phyloP scores from a whole-genome alignment of 1,284 basidiomycete genomes.

The Trichosporon ovoides region DNA sequence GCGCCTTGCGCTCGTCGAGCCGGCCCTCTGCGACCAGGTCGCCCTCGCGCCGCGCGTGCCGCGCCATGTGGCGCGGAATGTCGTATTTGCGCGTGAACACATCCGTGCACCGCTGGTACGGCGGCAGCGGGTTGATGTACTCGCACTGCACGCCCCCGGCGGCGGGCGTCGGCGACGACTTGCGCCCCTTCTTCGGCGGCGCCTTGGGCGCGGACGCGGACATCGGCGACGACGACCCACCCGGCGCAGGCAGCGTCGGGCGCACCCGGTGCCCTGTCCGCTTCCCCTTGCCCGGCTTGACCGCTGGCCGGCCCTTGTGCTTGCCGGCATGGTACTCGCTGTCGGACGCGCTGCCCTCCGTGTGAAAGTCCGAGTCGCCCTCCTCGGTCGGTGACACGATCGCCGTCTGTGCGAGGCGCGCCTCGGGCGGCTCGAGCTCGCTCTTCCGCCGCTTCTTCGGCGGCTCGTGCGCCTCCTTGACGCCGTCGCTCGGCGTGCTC shows the following conservation, averaged over 20 bases:
- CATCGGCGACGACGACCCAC: background rate
- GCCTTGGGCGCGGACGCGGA: background rate
- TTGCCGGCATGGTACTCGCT: conserved; percentile 24
- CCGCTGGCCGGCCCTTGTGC: conserved; percentile 6
- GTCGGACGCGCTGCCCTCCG: conserved; percentile 20
- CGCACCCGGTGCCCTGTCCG: conserved; percentile 8
- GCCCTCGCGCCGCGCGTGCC: conserved; percentile 43
- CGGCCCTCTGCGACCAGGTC: conserved; percentile 45
- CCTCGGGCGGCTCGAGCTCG: conserved; percentile 15
- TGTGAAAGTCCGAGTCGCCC: conserved; percentile 17
- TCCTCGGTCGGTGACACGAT: conserved; percentile 5
- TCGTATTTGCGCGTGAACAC: conserved; percentile 47
- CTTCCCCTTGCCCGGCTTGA: conserved; percentile 14
- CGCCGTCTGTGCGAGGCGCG: conserved; percentile 4
- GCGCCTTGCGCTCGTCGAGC: conserved; percentile 41
- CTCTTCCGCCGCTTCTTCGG: conserved; percentile 40
- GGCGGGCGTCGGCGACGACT: conserved; percentile 10
- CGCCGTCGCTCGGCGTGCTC: conserved; percentile 20
- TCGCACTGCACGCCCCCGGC: conserved; percentile 41
- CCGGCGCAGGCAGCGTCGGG: conserved; percentile 10
- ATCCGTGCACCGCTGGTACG: conserved; percentile 45
- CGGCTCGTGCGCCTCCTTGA: conserved; percentile 14
- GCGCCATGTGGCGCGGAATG: conserved; percentile 45
- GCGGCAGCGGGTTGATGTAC: conserved; percentile 44
- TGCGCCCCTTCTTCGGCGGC: conserved; percentile 9